Evolutionary conservation across 371 early-diverging fungal species (phyloP), one percentile per base, ranked within the genome.

Genomic region (Apophysomyces variabilis): DNA sequence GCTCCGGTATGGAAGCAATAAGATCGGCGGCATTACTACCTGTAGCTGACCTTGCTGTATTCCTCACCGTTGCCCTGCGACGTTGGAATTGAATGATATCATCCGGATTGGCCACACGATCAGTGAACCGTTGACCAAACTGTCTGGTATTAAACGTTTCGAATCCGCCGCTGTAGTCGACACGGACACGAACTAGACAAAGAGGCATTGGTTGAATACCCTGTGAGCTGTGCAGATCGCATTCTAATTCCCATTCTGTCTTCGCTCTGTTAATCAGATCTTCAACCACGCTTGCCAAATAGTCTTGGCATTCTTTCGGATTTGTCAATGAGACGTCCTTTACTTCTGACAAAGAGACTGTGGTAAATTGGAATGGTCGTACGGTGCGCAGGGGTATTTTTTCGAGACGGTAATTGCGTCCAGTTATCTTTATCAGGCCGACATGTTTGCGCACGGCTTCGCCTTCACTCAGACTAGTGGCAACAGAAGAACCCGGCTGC

Each of bases 401-500:
- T 39, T 94, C 86, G 12, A 97, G 39, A 7, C 79, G 70, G 66
- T 92, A 96, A 18, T 84, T 72, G 8, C 78, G 73, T 57, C 85
- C 82, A 21, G 79, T 84, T 18, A 97, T 87, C 36, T 77, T 77
- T 41, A 97, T 70, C 26, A 97, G 72, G 1, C 88, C 96, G 14
- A 96, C 89, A 39, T 89, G 90, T 84, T 99, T 99, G 14, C 90
- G 83, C 14, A 77, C 74, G 1, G 95, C 84, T 75, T 99, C 99
- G 7, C 96, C 98, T 63, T 91, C 87, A 35, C 89, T 87, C n/a
- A 99, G 75, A 64, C 95, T 91, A 0, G 99, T 99, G 0, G 99
- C 96, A 4, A 99, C 92, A 0, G 99, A 96, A 0, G 97, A 97
- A 0, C 99, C 99, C 0, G 97, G 97, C 72, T 99, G 99, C 1